Evolutionary conservation across 495 filamentous ascomycete genomes (phyloP).

Genomic region (Oleoguttula mirabilis): DNA sequence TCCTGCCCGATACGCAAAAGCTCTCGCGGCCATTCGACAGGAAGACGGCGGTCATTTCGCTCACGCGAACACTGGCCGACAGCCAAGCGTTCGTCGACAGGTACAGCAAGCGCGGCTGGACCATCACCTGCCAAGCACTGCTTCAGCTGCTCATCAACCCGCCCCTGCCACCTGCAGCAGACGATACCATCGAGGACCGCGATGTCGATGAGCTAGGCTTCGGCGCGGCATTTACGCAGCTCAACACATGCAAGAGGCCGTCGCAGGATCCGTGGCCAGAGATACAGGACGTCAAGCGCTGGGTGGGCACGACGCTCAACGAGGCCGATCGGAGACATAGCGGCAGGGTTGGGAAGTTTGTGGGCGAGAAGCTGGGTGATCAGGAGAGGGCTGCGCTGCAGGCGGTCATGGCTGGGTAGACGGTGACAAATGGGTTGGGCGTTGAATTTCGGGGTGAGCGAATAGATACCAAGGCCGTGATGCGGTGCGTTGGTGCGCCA

Average conservation of each 20-base stretch:
- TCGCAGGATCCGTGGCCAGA: slow-evolving; percentile 69
- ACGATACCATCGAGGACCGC: slow-evolving; percentile 70
- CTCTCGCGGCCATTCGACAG: slow-evolving; percentile 78
- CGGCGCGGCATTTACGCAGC: slow-evolving; percentile 79
- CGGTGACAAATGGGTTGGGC: no score
- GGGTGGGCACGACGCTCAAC: slow-evolving; percentile 64
- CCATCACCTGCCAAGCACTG: slow-evolving; percentile 69
- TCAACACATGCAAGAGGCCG: slow-evolving; percentile 70
- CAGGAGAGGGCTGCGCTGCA: slow-evolving; percentile 43
- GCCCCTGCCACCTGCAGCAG: slow-evolving; percentile 49
- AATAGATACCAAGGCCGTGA: no score
- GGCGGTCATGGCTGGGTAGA: slow-evolving; percentile 42
- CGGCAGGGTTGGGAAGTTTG: slow-evolving; percentile 45
- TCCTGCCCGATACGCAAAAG: slow-evolving; percentile 78
- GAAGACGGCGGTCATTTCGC: slow-evolving; percentile 82
- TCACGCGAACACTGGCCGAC: slow-evolving; percentile 79
- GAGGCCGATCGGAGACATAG: slow-evolving; percentile 43
- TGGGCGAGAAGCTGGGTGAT: slow-evolving; percentile 45
- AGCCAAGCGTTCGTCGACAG: slow-evolving; percentile 64
- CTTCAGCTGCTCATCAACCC: slow-evolving; percentile 81
- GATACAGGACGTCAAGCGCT: slow-evolving; percentile 62
- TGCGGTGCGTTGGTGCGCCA: no score
- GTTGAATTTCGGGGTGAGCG: no score
- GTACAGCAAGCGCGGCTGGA: slow-evolving; percentile 74
- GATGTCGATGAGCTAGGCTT: slow-evolving; percentile 93